Evolutionary conservation across 2,329 filamentous ascomycete species (phyloP), one percentile per base, ranked within the genome.

Genomic region (Trichoderma koningiopsis): DNA sequence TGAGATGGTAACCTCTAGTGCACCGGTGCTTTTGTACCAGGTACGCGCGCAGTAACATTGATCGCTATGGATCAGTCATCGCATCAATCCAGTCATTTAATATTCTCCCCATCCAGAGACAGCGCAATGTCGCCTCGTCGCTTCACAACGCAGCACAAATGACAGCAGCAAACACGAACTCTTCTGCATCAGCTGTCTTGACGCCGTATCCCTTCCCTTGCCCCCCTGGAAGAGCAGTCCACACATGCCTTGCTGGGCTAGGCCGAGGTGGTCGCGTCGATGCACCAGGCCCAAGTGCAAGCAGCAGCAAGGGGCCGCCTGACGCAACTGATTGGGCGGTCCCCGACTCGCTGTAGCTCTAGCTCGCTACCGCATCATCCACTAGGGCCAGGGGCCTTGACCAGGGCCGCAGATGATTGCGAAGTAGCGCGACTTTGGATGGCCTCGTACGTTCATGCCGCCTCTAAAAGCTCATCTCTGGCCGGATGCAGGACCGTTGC

Each of bases 281-380:
- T 75, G 71, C 71, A 69, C 72, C 59, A 27, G n/a, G 68, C 72
- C 59, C 59, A 35, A 37, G 68, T 72, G 71, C 72, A 62, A 58
- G 56, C 56, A 59, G 55, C 27, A 40, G 56, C 43, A 53, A 70
- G 56, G 71, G 70, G 66, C 71, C 29, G 35, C 56, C 60, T 35
- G 64, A 60, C 70, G 62, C 56, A 66, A 68, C 49, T 73, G 72
- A 79, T 79, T 79, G 76, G 77, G 67, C 72, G 43, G 29, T 22
- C 37, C 68, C 68, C 64, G 60, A 60, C 63, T 73, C 58, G 66
- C 69, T 68, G 71, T 75, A 73, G 74, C 75, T 78, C 22, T 59
- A 43, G 57, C 57, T 43, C 35, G 57, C 64, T 58, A 59, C 64
- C 53, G 64, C 64, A 67, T 67, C 22, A 64, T 22, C 49, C 69